A percentile compares a stretch with the other conserved stretches of the same genome.
phyloP scores from a whole-genome alignment of 2,329 filamentous ascomycete genomes.

The Alternaria burnsii region DNA sequence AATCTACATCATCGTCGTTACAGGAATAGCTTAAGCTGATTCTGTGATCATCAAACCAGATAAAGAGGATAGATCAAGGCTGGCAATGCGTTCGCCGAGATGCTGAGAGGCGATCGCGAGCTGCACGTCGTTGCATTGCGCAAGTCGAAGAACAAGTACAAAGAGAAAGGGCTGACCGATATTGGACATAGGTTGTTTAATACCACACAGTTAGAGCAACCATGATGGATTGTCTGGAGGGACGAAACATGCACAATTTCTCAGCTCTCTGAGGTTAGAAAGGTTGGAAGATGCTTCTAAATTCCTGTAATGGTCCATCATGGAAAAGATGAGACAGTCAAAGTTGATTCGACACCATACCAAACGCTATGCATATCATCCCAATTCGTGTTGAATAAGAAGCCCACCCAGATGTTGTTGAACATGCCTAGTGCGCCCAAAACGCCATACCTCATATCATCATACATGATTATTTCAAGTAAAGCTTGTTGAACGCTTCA shows the following conservation, averaged over 20 bases:
- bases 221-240: neutral
- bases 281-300: neutral
- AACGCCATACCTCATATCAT: constrained; percentile 11
- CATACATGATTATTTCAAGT: constrained; percentile 2
- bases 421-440: constrained; percentile 6
- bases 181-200: constrained; percentile 69
- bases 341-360: constrained; percentile 11
- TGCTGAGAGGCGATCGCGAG: constrained; percentile 22
- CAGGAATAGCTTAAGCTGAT: constrained; percentile 62
- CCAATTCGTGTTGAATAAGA: constrained; percentile 6
- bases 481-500: constrained; percentile 19
- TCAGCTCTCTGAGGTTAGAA: neutral
- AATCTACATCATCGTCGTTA: constrained; percentile 62
- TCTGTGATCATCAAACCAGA: neutral
- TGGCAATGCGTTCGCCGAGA: constrained; percentile 21
- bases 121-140: constrained; percentile 62
- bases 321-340: neutral
- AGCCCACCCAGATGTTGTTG: constrained; percentile 7
- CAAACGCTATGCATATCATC: constrained; percentile 3
- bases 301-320: neutral
- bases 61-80: neutral
- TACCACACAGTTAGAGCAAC: constrained; percentile 56
- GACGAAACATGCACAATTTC: neutral
- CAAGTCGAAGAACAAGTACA: constrained; percentile 65
- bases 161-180: constrained; percentile 61